Evolutionary conservation across 2,329 filamentous ascomycete genomes (phyloP).

Genomic region (Paracorniculantispora psalliotae): DNA sequence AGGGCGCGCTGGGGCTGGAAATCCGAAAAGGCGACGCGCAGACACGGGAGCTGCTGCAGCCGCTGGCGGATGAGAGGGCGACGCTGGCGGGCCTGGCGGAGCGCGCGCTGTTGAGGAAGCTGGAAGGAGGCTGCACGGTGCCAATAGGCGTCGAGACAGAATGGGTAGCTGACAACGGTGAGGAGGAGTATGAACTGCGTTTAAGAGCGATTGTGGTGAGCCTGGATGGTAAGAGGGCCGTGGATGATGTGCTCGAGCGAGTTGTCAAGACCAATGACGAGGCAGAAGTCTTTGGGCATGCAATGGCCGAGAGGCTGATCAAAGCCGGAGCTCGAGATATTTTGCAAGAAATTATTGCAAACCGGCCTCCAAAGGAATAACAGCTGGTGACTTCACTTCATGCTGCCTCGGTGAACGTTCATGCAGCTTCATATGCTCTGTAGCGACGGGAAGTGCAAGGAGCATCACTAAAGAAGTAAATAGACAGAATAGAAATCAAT

Average conservation of each 20-base stretch:
- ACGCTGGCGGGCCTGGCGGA: slow-evolving; percentile 73
- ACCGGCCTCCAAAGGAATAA: slow-evolving; percentile 4
- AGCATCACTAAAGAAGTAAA: too few relatives aligned
- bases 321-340: slow-evolving; percentile 78
- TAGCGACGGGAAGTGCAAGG: too few relatives aligned
- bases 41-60: slow-evolving; percentile 55
- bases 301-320: slow-evolving; percentile 67
- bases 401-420: too few relatives aligned
- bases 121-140: slow-evolving; percentile 94
- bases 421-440: too few relatives aligned
- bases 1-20: slow-evolving; percentile 86
- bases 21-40: slow-evolving; percentile 65
- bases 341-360: slow-evolving; percentile 66
- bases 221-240: slow-evolving; percentile 70
- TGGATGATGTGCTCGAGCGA: slow-evolving; percentile 61
- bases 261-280: slow-evolving; percentile 58
- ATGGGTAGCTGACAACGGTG: slow-evolving; percentile 48
- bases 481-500: too few relatives aligned
- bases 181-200: slow-evolving; percentile 46
- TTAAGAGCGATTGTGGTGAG: slow-evolving; percentile 79
- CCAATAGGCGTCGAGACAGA: slow-evolving; percentile 88
- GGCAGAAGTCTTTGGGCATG: slow-evolving; percentile 72
- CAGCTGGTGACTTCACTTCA: background rate
- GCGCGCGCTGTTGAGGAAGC: slow-evolving; percentile 73
- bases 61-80: slow-evolving; percentile 59